Conservation (phyloP, 306 rosid genomes). For the Cicer bijugum region DNA sequence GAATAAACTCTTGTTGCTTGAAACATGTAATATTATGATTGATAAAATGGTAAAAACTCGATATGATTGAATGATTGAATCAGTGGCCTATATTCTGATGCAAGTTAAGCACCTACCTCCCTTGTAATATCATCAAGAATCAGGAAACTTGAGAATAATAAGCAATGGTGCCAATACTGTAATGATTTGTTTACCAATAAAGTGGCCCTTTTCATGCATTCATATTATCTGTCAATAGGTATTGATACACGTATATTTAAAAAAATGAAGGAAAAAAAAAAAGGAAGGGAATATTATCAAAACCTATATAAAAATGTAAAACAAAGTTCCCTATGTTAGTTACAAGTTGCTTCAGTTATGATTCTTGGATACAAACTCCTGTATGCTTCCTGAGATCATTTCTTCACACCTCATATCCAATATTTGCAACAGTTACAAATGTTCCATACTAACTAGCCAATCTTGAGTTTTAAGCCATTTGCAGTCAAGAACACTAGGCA, state of each 20-base stretch:
- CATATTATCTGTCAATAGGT: background rate
- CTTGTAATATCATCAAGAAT: too few relatives aligned
- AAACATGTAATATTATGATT: too few relatives aligned
- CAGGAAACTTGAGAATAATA: too few relatives aligned
- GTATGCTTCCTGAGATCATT: slow-evolving; percentile 33
- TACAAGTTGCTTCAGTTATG: slow-evolving; percentile 30
- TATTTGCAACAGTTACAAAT: slow-evolving; percentile 13
- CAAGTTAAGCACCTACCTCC: too few relatives aligned
- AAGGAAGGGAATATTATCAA: slow-evolving; percentile 12
- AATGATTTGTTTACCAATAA: slow-evolving; percentile 1
- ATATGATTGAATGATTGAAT: too few relatives aligned
- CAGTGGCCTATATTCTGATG: too few relatives aligned
- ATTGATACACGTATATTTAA: background rate
- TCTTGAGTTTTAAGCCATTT: slow-evolving; percentile 10
- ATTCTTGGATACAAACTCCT: slow-evolving; percentile 30
- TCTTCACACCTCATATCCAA: slow-evolving; percentile 32
- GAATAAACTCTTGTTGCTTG: too few relatives aligned
- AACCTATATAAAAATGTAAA: slow-evolving; percentile 7
- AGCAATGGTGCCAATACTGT: background rate
- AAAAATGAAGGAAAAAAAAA: background rate
- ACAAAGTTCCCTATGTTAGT: slow-evolving; percentile 30
- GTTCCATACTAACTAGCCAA: slow-evolving; percentile 21
- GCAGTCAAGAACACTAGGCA: too few relatives aligned
- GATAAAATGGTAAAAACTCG: too few relatives aligned
- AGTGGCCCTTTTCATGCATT: background rate